Evolutionary conservation across 1,284 basidiomycete genomes (phyloP).

Genomic region (Coriolopsis trogii): DNA sequence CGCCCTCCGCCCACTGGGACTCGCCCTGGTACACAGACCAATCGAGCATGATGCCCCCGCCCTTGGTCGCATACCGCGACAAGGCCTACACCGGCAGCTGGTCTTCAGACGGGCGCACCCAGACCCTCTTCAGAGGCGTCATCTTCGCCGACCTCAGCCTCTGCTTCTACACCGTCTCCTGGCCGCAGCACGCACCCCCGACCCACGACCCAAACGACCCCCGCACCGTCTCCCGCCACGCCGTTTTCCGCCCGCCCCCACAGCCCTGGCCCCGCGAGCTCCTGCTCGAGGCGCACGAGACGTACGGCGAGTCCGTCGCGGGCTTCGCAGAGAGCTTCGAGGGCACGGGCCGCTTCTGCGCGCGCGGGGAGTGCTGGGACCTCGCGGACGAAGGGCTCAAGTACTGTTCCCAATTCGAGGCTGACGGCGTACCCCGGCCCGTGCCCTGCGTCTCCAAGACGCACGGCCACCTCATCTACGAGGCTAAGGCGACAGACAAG

Average conservation of each 20-base stretch:
- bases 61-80: constrained; percentile 35
- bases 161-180: constrained; percentile 49
- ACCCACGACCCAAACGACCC: constrained; percentile 37
- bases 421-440: constrained; percentile 49
- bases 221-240: constrained; percentile 37
- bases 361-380: constrained; percentile 63
- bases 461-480: constrained; percentile 58
- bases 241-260: constrained; percentile 44
- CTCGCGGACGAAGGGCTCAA: constrained; percentile 54
- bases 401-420: constrained; percentile 44
- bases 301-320: constrained; percentile 53
- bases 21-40: constrained; percentile 45
- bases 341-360: constrained; percentile 47
- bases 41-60: constrained; percentile 40
- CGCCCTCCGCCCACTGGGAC: constrained; percentile 44
- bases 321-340: constrained; percentile 51
- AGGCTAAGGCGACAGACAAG: constrained; percentile 40
- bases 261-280: constrained; percentile 34
- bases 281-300: constrained; percentile 47
- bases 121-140: constrained; percentile 39
- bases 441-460: constrained; percentile 52
- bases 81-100: constrained; percentile 34
- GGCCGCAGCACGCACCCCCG: constrained; percentile 32
- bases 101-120: constrained; percentile 34
- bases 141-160: constrained; percentile 53